phyloP scores from a whole-genome alignment of 164 flowering plant genomes.

The Akebia trifoliata region DNA sequence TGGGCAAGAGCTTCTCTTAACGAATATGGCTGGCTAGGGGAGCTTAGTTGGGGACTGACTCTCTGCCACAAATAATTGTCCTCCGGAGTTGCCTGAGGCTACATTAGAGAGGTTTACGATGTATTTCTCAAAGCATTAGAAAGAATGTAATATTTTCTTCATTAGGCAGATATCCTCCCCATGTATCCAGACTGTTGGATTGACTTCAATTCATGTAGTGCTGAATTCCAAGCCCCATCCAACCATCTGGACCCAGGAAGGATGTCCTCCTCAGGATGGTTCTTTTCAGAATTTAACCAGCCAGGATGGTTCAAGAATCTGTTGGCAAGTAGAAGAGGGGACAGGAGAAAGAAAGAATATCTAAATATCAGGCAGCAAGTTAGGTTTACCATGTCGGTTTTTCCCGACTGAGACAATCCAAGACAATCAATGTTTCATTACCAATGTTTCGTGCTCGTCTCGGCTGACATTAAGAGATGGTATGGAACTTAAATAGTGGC shows the following conservation, averaged over 20 bases:
- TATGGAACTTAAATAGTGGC: too few relatives aligned
- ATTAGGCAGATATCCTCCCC: too few relatives aligned
- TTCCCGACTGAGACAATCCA: too few relatives aligned
- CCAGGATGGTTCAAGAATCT: too few relatives aligned
- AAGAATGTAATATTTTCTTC: constrained; percentile 3
- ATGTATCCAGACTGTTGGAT: too few relatives aligned
- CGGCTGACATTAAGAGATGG: too few relatives aligned
- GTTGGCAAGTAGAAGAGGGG: too few relatives aligned
- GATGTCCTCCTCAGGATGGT: neutral
- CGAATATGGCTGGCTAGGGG: constrained; percentile 98
- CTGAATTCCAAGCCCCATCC: neutral
- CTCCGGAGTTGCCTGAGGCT: constrained; percentile 92
- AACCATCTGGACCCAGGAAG: constrained; percentile 1
- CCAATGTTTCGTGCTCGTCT: too few relatives aligned
- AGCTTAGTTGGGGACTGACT: constrained; percentile 92
- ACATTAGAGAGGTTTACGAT: constrained; percentile 25
- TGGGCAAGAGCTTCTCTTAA: constrained; percentile 98
- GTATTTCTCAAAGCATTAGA: neutral
- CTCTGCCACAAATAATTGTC: constrained; percentile 90
- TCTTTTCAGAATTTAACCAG: too few relatives aligned
- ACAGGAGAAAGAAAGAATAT: neutral
- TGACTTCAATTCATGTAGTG: too few relatives aligned
- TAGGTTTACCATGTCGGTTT: too few relatives aligned
- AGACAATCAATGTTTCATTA: too few relatives aligned
- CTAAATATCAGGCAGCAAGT: neutral